Percentiles rank a stretch among this genome's conserved stretches.
Conservation (phyloP, 768 basidiomycete genomes). For the Guyanaporus albipodus region DNA sequence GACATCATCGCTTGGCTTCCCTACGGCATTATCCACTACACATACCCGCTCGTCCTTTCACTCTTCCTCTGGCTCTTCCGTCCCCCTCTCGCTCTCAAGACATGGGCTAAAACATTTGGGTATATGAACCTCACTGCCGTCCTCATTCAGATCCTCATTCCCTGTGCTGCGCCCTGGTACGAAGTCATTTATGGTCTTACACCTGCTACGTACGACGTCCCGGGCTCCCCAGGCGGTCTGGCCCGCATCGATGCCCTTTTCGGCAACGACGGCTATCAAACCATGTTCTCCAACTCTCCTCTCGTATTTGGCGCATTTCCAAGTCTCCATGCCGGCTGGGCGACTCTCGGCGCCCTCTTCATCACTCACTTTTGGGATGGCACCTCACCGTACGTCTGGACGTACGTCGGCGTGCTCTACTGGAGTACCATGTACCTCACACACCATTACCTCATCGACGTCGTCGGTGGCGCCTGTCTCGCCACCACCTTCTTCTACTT, state of each 20-base stretch:
- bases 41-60: slow-evolving; percentile 81
- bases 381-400: slow-evolving; percentile 65
- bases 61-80: slow-evolving; percentile 88
- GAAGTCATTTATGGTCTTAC: slow-evolving; percentile 95
- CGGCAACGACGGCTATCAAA: slow-evolving; percentile 69
- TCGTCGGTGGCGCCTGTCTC: slow-evolving; percentile 90
- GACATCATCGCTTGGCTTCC: slow-evolving; percentile 96
- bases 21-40: slow-evolving; percentile 93
- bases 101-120: slow-evolving; percentile 86
- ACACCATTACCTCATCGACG: slow-evolving; percentile 98
- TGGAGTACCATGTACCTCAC: slow-evolving; percentile 99
- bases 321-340: slow-evolving; percentile 84
- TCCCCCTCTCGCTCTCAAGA: slow-evolving; percentile 70
- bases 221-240: slow-evolving; percentile 90
- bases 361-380: slow-evolving; percentile 92
- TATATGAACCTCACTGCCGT: slow-evolving; percentile 92
- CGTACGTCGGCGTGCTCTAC: slow-evolving; percentile 81
- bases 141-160: slow-evolving; percentile 80
- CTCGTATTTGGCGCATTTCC: slow-evolving; percentile 98
- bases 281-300: slow-evolving; percentile 80
- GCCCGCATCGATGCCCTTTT: slow-evolving; percentile 90
- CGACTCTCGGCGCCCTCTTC: slow-evolving; percentile 91
- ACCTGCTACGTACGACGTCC: slow-evolving; percentile 89
- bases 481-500: slow-evolving; percentile 85
- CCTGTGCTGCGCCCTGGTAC: slow-evolving; percentile 97